Conservation (phyloP, 1,139 yeast genomes). For the Taphrina confusa region DNA sequence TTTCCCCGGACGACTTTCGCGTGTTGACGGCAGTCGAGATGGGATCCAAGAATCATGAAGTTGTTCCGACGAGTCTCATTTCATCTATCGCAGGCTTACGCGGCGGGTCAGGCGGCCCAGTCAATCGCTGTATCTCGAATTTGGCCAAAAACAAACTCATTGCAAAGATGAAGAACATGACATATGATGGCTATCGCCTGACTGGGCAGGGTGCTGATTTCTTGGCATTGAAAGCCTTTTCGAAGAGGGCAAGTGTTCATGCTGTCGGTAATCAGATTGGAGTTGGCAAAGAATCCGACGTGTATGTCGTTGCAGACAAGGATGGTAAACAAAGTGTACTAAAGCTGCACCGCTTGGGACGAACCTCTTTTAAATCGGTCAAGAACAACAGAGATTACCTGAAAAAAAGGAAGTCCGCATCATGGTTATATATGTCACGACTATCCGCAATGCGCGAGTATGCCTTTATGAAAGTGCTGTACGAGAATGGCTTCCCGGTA, state of each 20-base stretch:
- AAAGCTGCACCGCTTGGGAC: slow-evolving; percentile 88
- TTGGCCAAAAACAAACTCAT: slow-evolving; percentile 82
- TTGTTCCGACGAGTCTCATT: slow-evolving; percentile 86
- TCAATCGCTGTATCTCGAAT: slow-evolving; percentile 76
- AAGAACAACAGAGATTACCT: slow-evolving; percentile 92
- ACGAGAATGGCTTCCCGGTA: slow-evolving; percentile 75
- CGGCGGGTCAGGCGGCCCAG: slow-evolving; percentile 61
- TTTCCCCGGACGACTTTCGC: slow-evolving; percentile 85
- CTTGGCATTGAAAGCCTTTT: slow-evolving; percentile 79
- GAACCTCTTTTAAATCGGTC: slow-evolving; percentile 88
- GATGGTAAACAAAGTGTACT: slow-evolving; percentile 67
- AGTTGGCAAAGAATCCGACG: slow-evolving; percentile 96
- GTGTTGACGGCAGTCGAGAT: slow-evolving; percentile 86
- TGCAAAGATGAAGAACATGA: slow-evolving; percentile 66
- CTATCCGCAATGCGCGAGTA: slow-evolving; percentile 91
- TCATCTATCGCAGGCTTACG: slow-evolving; percentile 76
- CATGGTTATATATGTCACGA: slow-evolving; percentile 90
- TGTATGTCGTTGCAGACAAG: slow-evolving; percentile 77
- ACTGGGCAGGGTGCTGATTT: slow-evolving; percentile 90
- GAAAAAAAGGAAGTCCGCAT: slow-evolving; percentile 63
- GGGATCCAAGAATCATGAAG: slow-evolving; percentile 90
- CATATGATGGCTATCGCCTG: slow-evolving; percentile 76
- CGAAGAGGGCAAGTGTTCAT: slow-evolving; percentile 67
- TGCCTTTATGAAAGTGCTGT: slow-evolving; percentile 76
- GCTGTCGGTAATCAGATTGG: slow-evolving; percentile 89